Evolutionary conservation across 1,139 yeast genomes (phyloP).

Genomic region (Hemisphaericaspora subhashii): DNA sequence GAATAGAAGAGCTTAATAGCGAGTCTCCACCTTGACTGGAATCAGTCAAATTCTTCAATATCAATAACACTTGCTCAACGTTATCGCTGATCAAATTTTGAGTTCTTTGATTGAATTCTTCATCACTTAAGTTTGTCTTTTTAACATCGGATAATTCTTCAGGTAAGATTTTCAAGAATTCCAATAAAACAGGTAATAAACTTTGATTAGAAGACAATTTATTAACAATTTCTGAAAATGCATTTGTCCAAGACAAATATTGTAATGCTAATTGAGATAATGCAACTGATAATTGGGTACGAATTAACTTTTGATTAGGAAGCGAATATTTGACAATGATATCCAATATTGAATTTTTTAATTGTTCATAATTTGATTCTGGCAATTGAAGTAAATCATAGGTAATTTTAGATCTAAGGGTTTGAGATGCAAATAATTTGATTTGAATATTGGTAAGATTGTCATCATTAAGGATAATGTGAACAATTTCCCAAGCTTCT

Average conservation of each 20-base stretch:
- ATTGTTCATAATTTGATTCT: slow-evolving; percentile 44
- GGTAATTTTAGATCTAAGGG: slow-evolving; percentile 78
- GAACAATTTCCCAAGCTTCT: slow-evolving; percentile 64
- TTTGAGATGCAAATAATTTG: slow-evolving; percentile 86
- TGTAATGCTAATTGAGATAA: slow-evolving; percentile 83
- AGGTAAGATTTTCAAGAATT: slow-evolving; percentile 82
- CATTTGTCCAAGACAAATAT: slow-evolving; percentile 67
- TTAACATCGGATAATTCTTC: slow-evolving; percentile 84
- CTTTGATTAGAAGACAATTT: slow-evolving; percentile 37
- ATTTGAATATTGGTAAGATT: slow-evolving; percentile 42
- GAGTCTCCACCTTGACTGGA: slow-evolving; percentile 15
- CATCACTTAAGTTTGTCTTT: slow-evolving; percentile 77
- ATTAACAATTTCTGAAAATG: slow-evolving; percentile 65
- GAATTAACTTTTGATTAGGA: slow-evolving; percentile 54
- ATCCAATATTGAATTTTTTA: slow-evolving; percentile 63
- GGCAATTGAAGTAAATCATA: slow-evolving; percentile 84
- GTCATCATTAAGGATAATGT: slow-evolving; percentile 28
- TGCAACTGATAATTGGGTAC: slow-evolving; percentile 80
- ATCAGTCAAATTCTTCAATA: slow-evolving; percentile 54
- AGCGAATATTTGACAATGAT: slow-evolving; percentile 50
- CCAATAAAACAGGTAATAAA: slow-evolving; percentile 45
- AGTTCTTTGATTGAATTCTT: slow-evolving; percentile 69
- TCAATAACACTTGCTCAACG: slow-evolving; percentile 64
- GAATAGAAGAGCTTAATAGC: slow-evolving; percentile 39
- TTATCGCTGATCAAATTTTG: slow-evolving; percentile 62